Evolutionary conservation across 1,284 basidiomycete genomes (phyloP), one percentile per base, ranked within the genome.

Genomic region (Somion occarium): DNA sequence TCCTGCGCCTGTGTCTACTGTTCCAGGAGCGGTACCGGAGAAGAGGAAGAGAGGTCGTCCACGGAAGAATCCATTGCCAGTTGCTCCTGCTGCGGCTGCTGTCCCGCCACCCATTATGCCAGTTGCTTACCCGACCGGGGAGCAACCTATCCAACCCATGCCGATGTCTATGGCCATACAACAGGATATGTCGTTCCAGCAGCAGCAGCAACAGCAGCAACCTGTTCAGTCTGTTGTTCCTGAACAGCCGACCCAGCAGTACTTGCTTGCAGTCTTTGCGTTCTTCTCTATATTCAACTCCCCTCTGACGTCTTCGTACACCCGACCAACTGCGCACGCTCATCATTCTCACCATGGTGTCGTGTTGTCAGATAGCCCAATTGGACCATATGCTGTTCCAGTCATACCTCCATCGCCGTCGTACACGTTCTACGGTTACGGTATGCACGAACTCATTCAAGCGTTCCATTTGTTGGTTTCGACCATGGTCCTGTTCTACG

Each of bases 41-140:
- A 91, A 90, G 70, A 75, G 88, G 57, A 91, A 91, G 70, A 75
- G 88, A n/a, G 88, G 88, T 3, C 70, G 88, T 24, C 88, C 88
- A 34, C 73, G 81, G 55, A 84, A 84, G 66, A 67, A 73, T 44
- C 73, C 69, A 20, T 53, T 69, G 19, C 67, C 69, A 23, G 55
- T 68, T n/a, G 30, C 37, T 24, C 27, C 44, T 5, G 51, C 64
- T 30, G 54, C 63, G 56, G 23, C 58, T 7, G 50, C 64, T 34
- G 55, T 63, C 56, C 24, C 58, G 2, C 45, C 59, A 7, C 51
- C 55, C 25, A 53, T 55, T 19, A 50, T 62, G 38, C 42, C 55
- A 34, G 48, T 55, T 1, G 38, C 50, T 13, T 48, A 26, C 13
- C 45, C 44, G 23, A 41, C 56, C 3, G 53, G 56, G 9, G 55